Percentiles rank a stretch among this genome's conserved stretches.
These are phyloP conservation scores for Monilinia polystroma DNA, from an alignment of 2,329 filamentous ascomycete genomes.

Conservation along the genomic window DNA sequence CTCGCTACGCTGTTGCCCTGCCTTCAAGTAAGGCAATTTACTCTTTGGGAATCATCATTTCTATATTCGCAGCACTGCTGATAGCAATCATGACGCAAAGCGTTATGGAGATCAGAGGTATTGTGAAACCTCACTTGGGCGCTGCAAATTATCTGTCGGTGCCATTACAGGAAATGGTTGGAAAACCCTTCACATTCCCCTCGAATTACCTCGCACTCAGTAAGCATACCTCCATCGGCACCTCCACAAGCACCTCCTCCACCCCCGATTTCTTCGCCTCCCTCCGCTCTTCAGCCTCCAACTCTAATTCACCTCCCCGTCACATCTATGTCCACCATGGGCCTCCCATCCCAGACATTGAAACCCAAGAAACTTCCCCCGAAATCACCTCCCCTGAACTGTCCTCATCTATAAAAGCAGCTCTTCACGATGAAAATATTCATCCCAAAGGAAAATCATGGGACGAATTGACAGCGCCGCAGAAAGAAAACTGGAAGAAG, in stretches of 20 bases:
- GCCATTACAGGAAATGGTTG: conserved; percentile 33
- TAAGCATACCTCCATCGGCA: neutral
- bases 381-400: neutral
- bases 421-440: conserved; percentile 33
- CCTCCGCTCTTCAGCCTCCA: neutral
- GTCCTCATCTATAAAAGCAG: conserved; percentile 26
- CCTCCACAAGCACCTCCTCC: neutral
- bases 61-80: conserved; percentile 32
- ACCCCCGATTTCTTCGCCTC: conserved; percentile 16
- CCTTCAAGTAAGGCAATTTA: conserved; percentile 34
- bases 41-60: conserved; percentile 29
- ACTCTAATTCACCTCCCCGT: neutral
- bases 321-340: conserved; percentile 4
- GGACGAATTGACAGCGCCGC: conserved; percentile 35
- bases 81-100: conserved; percentile 36
- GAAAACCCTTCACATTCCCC: conserved; percentile 32
- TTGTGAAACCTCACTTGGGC: conserved; percentile 31
- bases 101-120: conserved; percentile 38
- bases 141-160: conserved; percentile 33
- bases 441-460: conserved; percentile 35
- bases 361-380: neutral
- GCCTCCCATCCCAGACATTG: neutral
- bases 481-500: conserved; percentile 38
- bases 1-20: conserved; percentile 39
- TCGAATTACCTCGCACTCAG: conserved; percentile 12